Conservation (phyloP, 2,329 filamentous ascomycete species). For the Aureobasidium pullulans region DNA sequence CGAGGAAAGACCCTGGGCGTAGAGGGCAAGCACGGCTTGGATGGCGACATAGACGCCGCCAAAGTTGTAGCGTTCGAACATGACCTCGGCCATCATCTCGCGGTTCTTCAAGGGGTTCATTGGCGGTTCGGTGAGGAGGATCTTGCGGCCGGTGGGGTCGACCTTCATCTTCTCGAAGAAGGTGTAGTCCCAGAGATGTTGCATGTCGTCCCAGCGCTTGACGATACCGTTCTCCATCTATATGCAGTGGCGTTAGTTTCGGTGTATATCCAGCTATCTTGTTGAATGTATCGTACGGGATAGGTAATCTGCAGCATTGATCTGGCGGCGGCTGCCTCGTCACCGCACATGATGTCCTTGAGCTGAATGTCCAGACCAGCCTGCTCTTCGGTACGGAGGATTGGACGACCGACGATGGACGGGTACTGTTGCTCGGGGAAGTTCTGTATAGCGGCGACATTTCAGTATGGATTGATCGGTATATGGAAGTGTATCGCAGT, state of each 20-base stretch:
- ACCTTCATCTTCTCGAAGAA: constrained; percentile 96
- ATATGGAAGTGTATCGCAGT: neutral
- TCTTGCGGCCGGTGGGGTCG: constrained; percentile 87
- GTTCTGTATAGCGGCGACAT: constrained; percentile 54
- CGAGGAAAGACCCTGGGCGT: constrained; percentile 76
- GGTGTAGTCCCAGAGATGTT: constrained; percentile 98
- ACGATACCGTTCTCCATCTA: constrained; percentile 99
- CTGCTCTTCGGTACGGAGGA: constrained; percentile 91
- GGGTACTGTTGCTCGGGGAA: constrained; percentile 99
- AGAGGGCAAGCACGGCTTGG: constrained; percentile 90
- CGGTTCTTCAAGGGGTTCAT: constrained; percentile 97
- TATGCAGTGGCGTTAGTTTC: constrained; percentile 17
- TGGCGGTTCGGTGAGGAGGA: constrained; percentile 91
- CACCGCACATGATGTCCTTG: constrained; percentile 99
- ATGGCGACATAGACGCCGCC: constrained; percentile 97
- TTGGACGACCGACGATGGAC: constrained; percentile 94
- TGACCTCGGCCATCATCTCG: constrained; percentile 97
- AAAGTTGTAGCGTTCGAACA: constrained; percentile 96
- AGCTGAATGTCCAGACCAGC: constrained; percentile 59
- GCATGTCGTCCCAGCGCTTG: constrained; percentile 99
- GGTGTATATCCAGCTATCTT: neutral
- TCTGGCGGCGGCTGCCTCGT: constrained; percentile 90
- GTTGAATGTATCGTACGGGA: constrained; percentile 49
- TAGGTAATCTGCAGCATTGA: constrained; percentile 99
- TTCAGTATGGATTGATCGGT: neutral